These are phyloP conservation scores for Pythium phragmitis DNA, from an alignment of 352 stramenopile species.

Conservation along the genomic window DNA sequence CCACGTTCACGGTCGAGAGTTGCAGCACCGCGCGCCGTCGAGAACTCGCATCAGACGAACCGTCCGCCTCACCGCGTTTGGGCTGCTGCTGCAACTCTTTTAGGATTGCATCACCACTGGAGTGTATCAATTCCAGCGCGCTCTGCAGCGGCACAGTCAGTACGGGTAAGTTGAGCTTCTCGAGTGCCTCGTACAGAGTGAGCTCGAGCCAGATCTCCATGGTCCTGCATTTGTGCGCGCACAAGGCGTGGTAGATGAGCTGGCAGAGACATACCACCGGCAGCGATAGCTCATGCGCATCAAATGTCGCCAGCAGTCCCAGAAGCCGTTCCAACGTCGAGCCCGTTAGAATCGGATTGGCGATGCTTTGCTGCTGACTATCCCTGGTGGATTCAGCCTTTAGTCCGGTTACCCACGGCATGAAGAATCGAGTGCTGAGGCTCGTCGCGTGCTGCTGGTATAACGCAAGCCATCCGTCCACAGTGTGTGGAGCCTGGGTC, in stretches of 20 bases:
- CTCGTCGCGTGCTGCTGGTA: slow-evolving; percentile 44
- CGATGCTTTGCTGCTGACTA: slow-evolving; percentile 26
- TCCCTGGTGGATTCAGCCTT: not conserved
- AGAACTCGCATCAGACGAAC: not conserved
- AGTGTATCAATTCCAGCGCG: slow-evolving; percentile 52
- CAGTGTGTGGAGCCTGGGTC: slow-evolving; percentile 14
- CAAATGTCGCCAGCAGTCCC: slow-evolving; percentile 32
- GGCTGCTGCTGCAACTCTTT: slow-evolving; percentile 44
- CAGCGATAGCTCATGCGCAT: slow-evolving; percentile 37
- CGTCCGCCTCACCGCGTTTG: not conserved
- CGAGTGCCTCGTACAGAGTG: slow-evolving; percentile 42
- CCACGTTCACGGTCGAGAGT: slow-evolving; percentile 25
- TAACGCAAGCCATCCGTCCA: slow-evolving; percentile 49
- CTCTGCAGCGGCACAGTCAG: slow-evolving; percentile 50
- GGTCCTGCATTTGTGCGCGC: slow-evolving; percentile 30
- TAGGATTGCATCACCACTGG: slow-evolving; percentile 34
- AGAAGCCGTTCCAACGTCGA: slow-evolving; percentile 51
- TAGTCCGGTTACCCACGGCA: slow-evolving; percentile 42
- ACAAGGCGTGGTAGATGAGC: slow-evolving; percentile 44
- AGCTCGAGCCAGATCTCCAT: slow-evolving; percentile 62
- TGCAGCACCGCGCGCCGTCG: slow-evolving; percentile 29
- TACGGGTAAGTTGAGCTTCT: slow-evolving; percentile 42
- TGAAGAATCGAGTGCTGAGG: slow-evolving; percentile 46
- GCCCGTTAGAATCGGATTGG: slow-evolving; percentile 48
- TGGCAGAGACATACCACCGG: slow-evolving; percentile 50